Conservation (phyloP, 768 basidiomycete species). For the Russula lepida region DNA sequence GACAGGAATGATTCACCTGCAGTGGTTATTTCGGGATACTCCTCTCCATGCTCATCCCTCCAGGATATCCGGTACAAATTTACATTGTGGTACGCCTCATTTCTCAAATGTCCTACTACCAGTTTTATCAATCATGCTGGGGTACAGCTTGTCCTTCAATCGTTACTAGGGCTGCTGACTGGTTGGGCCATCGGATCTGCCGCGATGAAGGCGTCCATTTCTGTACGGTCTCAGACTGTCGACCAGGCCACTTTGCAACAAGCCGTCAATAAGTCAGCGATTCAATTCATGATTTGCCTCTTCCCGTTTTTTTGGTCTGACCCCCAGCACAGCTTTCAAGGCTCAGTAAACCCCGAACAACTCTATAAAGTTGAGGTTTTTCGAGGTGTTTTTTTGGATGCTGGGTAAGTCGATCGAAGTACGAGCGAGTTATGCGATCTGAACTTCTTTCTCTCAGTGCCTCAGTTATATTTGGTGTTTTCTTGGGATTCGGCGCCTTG, state of each 20-base stretch:
- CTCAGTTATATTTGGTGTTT: slow-evolving; percentile 39
- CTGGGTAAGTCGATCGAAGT: slow-evolving; percentile 22
- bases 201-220: slow-evolving; percentile 42
- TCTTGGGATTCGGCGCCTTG: slow-evolving; percentile 39
- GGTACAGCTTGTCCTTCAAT: slow-evolving; percentile 2
- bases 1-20: background rate
- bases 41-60: slow-evolving; percentile 8
- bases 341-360: slow-evolving; percentile 33
- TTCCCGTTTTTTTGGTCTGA: background rate
- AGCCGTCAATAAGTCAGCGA: slow-evolving; percentile 17
- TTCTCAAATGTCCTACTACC: slow-evolving; percentile 29
- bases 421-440: background rate
- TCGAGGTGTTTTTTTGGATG: slow-evolving; percentile 42
- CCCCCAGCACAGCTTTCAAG: slow-evolving; percentile 24
- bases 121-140: slow-evolving; percentile 23
- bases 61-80: slow-evolving; percentile 13
- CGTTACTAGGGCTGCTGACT: slow-evolving; percentile 34
- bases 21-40: slow-evolving; percentile 12
- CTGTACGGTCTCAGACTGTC: slow-evolving; percentile 31
- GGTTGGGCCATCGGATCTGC: slow-evolving; percentile 51
- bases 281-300: background rate
- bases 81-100: background rate
- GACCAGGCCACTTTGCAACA: slow-evolving; percentile 26
- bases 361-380: slow-evolving; percentile 37
- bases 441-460: slow-evolving; percentile 25